A percentile compares a stretch with the other conserved stretches of the same genome.
Evolutionary conservation across 208 protist species (phyloP).

Genomic region (Sergeia podlipaevii): DNA sequence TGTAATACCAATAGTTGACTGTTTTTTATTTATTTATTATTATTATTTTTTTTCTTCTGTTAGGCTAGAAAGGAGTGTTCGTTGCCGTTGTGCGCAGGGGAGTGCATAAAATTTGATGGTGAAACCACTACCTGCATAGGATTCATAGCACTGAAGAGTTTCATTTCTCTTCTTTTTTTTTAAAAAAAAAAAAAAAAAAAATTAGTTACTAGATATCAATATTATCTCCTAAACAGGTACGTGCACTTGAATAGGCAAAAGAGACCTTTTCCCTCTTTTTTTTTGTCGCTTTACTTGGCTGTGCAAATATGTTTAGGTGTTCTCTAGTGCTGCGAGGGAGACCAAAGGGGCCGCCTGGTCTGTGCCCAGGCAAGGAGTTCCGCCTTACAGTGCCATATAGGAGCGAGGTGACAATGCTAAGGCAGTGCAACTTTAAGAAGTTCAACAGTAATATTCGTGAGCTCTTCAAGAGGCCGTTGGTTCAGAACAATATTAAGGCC

Average conservation of each 20-base stretch:
- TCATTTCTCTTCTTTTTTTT: no score
- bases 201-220: slow-evolving; percentile 4
- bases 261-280: no score
- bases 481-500: slow-evolving; percentile 81
- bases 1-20: no score
- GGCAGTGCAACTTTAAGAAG: slow-evolving; percentile 26
- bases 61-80: not conserved
- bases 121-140: no score
- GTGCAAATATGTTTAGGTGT: slow-evolving; percentile 51
- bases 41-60: slow-evolving; percentile 15
- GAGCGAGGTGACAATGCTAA: slow-evolving; percentile 81
- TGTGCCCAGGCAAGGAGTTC: slow-evolving; percentile 74
- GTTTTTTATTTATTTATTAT: no score
- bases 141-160: no score
- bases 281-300: no score
- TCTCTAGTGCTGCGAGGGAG: slow-evolving; percentile 33
- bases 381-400: slow-evolving; percentile 79
- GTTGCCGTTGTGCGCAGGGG: not conserved
- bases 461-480: slow-evolving; percentile 80
- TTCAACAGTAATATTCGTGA: slow-evolving; percentile 88
- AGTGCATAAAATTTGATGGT: slow-evolving; percentile 1
- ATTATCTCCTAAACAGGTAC: no score
- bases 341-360: slow-evolving; percentile 78
- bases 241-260: no score
- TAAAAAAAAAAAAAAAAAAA: no score